Evolutionary conservation across 176 grass and related monocot genomes (phyloP).

Genomic region (Triticum monococcum): DNA sequence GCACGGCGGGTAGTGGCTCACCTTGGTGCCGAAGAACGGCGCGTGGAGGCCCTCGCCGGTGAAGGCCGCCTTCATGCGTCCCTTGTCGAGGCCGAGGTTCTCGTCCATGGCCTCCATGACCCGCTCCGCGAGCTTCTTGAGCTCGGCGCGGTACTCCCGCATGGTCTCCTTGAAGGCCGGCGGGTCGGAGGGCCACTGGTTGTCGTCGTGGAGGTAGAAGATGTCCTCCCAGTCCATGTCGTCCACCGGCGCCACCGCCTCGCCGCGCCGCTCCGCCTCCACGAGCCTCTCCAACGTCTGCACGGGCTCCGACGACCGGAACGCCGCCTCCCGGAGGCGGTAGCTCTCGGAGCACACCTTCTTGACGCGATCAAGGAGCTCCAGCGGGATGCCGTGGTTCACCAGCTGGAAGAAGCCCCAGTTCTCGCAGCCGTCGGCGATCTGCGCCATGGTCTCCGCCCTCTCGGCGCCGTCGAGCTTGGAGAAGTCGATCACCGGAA

Average conservation of each 20-base stretch:
- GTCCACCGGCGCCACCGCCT: conserved; percentile 37
- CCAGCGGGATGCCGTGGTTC: conserved; percentile 49
- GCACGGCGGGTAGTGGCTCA: conserved; percentile 80
- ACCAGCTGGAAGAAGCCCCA: conserved; percentile 63
- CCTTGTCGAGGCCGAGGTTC: conserved; percentile 48
- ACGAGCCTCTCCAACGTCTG: conserved; percentile 27
- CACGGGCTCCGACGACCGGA: conserved; percentile 41
- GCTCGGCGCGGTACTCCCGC: conserved; percentile 55
- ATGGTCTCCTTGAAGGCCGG: conserved; percentile 61
- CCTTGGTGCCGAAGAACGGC: conserved; percentile 64
- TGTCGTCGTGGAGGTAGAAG: conserved; percentile 50
- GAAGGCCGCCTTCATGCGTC: conserved; percentile 44
- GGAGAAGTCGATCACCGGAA: conserved; percentile 61
- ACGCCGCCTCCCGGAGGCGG: conserved; percentile 43
- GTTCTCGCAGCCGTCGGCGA: conserved; percentile 47
- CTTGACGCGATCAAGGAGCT: conserved; percentile 57
- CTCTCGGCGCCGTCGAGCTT: conserved; percentile 44
- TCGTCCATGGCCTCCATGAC: conserved; percentile 62
- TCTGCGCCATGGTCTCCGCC: conserved; percentile 14
- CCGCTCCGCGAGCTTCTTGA: conserved; percentile 32
- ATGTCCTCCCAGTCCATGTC: conserved; percentile 70
- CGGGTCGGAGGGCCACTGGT: conserved; percentile 52
- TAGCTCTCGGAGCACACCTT: conserved; percentile 53
- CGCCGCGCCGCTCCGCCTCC: conserved; percentile 15
- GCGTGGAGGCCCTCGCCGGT: conserved; percentile 24